Evolutionary conservation across 257 asterid genomes (phyloP).

Genomic region (Forsythia viridissima): DNA sequence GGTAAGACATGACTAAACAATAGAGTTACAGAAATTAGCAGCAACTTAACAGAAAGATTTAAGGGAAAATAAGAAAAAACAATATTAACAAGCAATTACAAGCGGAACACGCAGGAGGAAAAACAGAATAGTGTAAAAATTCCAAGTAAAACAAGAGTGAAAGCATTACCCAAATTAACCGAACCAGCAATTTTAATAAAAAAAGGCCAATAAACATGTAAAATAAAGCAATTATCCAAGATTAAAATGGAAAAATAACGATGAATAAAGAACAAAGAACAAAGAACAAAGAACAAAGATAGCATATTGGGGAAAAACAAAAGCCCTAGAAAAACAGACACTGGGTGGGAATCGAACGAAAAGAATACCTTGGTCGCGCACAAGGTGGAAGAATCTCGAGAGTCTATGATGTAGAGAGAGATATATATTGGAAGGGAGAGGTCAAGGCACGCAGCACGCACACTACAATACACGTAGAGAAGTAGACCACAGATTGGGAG

Average conservation of each 20-base stretch:
- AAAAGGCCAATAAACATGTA: not conserved
- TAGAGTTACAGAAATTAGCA: not conserved
- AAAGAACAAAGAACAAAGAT: not conserved
- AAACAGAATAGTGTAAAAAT: not conserved
- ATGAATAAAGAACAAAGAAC: not conserved
- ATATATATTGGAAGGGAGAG: not conserved
- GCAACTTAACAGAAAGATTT: not conserved
- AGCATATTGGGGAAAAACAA: not conserved
- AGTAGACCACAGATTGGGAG: not conserved
- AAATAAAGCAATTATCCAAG: not conserved
- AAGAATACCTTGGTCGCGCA: not conserved
- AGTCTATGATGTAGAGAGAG: not conserved
- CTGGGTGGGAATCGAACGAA: not conserved
- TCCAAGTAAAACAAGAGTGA: not conserved
- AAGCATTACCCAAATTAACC: not conserved
- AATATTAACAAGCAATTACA: not conserved
- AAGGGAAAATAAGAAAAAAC: not conserved
- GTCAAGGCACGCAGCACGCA: not conserved
- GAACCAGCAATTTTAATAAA: not conserved
- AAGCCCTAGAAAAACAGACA: not conserved
- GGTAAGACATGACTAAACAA: not conserved
- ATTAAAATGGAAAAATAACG: not conserved
- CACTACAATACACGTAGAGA: not conserved
- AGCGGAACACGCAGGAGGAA: not conserved
- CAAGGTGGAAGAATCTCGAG: not conserved